Percentiles rank a stretch among this genome's conserved stretches.
Evolutionary conservation across 257 asterid genomes (phyloP).

Genomic region (Jaltomata sinuosa): DNA sequence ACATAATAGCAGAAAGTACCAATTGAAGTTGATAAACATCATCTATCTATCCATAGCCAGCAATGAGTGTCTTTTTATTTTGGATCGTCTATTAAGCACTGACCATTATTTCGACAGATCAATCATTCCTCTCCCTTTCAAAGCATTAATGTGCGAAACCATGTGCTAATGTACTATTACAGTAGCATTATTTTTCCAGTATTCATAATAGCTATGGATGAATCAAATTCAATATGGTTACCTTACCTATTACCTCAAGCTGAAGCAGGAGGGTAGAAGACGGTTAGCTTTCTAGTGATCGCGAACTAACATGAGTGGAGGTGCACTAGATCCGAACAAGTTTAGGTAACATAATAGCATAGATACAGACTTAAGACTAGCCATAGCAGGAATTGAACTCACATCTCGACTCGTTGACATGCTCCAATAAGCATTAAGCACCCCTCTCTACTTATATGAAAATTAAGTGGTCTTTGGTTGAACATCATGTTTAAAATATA

Average conservation of each 20-base stretch:
- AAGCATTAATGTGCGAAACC: background rate
- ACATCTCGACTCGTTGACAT: background rate
- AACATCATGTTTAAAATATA: background rate
- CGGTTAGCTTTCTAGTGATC: background rate
- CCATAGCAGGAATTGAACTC: background rate
- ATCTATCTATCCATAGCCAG: background rate
- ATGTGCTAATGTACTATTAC: background rate
- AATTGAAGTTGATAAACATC: background rate
- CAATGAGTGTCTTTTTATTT: background rate
- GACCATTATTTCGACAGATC: background rate
- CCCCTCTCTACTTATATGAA: background rate
- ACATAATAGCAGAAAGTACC: background rate
- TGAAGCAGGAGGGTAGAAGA: background rate
- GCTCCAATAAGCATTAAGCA: background rate
- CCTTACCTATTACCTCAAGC: background rate
- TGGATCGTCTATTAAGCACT: background rate
- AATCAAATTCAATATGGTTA: background rate
- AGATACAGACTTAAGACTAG: background rate
- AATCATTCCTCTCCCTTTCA: background rate
- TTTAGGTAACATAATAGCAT: background rate
- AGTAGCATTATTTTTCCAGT: background rate
- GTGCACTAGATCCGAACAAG: background rate
- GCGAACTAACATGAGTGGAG: background rate
- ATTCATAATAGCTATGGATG: background rate
- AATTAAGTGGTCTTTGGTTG: background rate